Percentiles rank a stretch among this genome's conserved stretches.
phyloP scores from a whole-genome alignment of 768 basidiomycete species.

The Albatrellus ellisii region DNA sequence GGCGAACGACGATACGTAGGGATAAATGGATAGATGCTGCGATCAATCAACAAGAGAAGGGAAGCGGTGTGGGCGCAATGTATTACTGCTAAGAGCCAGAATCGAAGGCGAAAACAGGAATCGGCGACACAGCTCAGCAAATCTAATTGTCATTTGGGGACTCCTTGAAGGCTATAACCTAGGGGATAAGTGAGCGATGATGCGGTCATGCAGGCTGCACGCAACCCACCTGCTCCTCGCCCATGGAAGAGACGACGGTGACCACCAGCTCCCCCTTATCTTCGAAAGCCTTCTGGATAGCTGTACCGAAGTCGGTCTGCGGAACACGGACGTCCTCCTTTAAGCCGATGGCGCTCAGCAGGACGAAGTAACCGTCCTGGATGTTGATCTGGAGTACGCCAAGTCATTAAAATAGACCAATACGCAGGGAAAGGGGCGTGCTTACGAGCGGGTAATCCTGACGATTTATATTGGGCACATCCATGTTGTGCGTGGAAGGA shows the following conservation, averaged over 20 bases:
- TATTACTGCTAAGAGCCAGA: too few relatives aligned
- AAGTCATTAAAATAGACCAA: too few relatives aligned
- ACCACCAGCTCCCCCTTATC: slow-evolving; percentile 80
- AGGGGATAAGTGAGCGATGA: slow-evolving; percentile 1
- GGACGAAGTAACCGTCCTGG: slow-evolving; percentile 91
- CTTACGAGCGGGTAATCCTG: slow-evolving; percentile 83
- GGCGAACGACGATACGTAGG: too few relatives aligned
- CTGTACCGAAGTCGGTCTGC: slow-evolving; percentile 54
- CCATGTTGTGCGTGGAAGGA: slow-evolving; percentile 99
- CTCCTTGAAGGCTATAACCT: too few relatives aligned
- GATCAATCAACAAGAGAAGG: too few relatives aligned
- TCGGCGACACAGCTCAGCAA: too few relatives aligned
- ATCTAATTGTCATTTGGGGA: too few relatives aligned
- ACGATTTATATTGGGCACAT: slow-evolving; percentile 88
- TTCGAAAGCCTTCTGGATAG: slow-evolving; percentile 63
- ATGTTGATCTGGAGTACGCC: slow-evolving; percentile 44
- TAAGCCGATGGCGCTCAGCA: slow-evolving; percentile 70
- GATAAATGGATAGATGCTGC: too few relatives aligned
- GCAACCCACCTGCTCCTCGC: slow-evolving; percentile 63
- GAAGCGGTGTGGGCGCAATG: too few relatives aligned
- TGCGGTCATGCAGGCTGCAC: background rate
- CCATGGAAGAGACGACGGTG: slow-evolving; percentile 83
- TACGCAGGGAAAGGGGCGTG: too few relatives aligned
- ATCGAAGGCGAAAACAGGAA: too few relatives aligned
- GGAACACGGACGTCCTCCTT: slow-evolving; percentile 96